Evolutionary conservation across 2,329 filamentous ascomycete species (phyloP).

Genomic region (Amylocarpus encephaloides): DNA sequence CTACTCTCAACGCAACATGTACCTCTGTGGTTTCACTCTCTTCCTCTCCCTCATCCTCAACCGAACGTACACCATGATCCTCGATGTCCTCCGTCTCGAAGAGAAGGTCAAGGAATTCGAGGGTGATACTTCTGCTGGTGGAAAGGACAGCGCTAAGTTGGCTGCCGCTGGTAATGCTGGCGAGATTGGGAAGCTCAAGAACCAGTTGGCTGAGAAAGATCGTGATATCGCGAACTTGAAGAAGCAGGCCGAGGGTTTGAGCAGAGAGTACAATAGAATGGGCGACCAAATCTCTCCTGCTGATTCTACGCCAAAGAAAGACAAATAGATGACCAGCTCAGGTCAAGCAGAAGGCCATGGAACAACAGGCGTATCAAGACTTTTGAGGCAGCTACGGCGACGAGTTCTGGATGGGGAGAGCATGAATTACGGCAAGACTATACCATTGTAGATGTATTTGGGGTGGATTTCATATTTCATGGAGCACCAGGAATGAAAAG

Average conservation of each 20-base stretch:
- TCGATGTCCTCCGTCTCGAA: constrained; percentile 59
- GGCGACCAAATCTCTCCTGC: constrained; percentile 68
- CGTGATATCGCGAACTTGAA: constrained; percentile 79
- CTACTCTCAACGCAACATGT: constrained; percentile 99
- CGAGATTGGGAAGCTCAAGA: constrained; percentile 63
- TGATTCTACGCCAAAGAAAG: constrained; percentile 52
- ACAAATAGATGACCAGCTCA: constrained; percentile 25
- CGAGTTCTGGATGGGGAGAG: too few relatives aligned
- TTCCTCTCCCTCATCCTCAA: constrained; percentile 98
- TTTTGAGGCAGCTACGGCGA: too few relatives aligned
- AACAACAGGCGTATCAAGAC: too few relatives aligned
- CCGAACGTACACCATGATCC: constrained; percentile 87
- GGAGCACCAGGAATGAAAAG: too few relatives aligned
- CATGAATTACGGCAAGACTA: too few relatives aligned
- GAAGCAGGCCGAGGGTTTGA: constrained; percentile 83
- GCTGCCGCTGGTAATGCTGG: constrained; percentile 66
- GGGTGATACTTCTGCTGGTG: constrained; percentile 52
- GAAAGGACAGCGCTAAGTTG: constrained; percentile 67
- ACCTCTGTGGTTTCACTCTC: constrained; percentile 97
- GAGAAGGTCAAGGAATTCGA: constrained; percentile 83
- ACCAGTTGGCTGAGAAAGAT: constrained; percentile 67
- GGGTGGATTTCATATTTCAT: too few relatives aligned
- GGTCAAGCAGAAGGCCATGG: not conserved
- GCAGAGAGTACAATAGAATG: constrained; percentile 78
- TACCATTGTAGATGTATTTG: too few relatives aligned